phyloP scores from a whole-genome alignment of 148 eudicot species.

The Persicaria tinctoria region DNA sequence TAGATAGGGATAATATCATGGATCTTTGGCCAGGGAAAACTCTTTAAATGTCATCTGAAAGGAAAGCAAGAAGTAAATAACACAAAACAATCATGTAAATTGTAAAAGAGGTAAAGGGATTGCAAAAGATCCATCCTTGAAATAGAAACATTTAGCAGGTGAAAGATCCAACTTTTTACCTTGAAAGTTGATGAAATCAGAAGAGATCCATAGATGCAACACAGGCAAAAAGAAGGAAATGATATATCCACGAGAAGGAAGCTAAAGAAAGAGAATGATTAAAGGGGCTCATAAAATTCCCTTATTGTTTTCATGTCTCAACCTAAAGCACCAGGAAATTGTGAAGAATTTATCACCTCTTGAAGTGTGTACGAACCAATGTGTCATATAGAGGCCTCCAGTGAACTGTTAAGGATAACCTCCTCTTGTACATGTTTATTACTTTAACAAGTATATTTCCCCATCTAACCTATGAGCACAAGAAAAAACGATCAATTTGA shows the following conservation, averaged over 20 bases:
- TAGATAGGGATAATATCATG: not conserved
- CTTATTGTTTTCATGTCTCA: not conserved
- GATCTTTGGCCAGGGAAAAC: not conserved
- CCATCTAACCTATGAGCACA: constrained; percentile 76
- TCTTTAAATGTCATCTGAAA: not conserved
- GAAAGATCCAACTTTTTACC: not conserved
- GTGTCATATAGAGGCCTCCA: constrained; percentile 91
- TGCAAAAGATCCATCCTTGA: not conserved
- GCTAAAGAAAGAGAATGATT: not conserved
- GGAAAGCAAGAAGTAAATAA: not conserved
- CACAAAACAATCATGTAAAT: not conserved
- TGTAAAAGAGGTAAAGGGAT: not conserved
- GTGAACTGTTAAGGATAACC: constrained; percentile 55
- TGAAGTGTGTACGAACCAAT: constrained; percentile 74
- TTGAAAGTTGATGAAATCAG: not conserved
- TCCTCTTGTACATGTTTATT: constrained; percentile 77
- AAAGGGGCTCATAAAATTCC: not conserved
- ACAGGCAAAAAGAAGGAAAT: not conserved
- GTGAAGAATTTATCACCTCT: constrained; percentile 36
- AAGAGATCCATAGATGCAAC: not conserved
- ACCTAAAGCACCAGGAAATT: not conserved
- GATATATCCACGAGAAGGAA: not conserved
- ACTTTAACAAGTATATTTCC: constrained; percentile 68
- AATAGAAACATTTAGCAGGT: not conserved
- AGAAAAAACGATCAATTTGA: constrained; percentile 11